Evolutionary conservation across 2,329 filamentous ascomycete species (phyloP).

Genomic region (Aciculosporium take): DNA sequence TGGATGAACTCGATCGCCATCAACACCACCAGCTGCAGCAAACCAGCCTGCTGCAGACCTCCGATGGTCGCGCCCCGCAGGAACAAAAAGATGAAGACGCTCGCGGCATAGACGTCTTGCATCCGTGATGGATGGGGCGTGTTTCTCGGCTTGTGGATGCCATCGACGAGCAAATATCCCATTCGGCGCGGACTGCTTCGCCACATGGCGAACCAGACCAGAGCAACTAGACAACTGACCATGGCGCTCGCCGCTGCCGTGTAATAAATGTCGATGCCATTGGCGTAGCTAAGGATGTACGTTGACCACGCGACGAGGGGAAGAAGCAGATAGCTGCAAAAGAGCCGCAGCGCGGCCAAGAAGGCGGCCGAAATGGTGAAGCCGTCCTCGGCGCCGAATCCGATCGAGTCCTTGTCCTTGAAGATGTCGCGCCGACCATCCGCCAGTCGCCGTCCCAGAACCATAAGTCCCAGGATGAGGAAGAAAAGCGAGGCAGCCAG

Average conservation of each 20-base stretch:
- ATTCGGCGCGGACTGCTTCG: conserved; percentile 14
- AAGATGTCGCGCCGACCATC: background rate
- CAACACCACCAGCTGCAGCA: conserved; percentile 53
- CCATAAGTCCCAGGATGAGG: conserved; percentile 41
- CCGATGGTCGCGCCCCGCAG: conserved; percentile 54
- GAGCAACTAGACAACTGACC: conserved; percentile 11
- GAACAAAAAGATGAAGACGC: conserved; percentile 48
- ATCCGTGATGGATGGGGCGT: conserved; percentile 22
- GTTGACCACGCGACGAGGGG: conserved; percentile 58
- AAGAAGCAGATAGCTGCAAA: conserved; percentile 63
- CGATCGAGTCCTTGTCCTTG: background rate
- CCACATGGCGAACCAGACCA: conserved; percentile 17
- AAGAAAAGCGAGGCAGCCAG: conserved; percentile 44
- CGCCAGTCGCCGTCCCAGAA: conserved; percentile 22
- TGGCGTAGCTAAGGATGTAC: conserved; percentile 44
- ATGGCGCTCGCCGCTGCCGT: conserved; percentile 19
- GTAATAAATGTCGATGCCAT: conserved; percentile 12
- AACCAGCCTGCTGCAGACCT: conserved; percentile 39
- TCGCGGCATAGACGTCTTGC: conserved; percentile 49
- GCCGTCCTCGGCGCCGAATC: background rate
- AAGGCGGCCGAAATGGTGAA: conserved; percentile 3
- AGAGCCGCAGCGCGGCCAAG: conserved; percentile 46
- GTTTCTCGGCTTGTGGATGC: conserved; percentile 52
- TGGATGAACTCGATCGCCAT: conserved; percentile 55
- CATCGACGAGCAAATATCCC: conserved; percentile 25